phyloP scores from a whole-genome alignment of 192 early-diverging fungal genomes.

The Coemansia sp. region DNA sequence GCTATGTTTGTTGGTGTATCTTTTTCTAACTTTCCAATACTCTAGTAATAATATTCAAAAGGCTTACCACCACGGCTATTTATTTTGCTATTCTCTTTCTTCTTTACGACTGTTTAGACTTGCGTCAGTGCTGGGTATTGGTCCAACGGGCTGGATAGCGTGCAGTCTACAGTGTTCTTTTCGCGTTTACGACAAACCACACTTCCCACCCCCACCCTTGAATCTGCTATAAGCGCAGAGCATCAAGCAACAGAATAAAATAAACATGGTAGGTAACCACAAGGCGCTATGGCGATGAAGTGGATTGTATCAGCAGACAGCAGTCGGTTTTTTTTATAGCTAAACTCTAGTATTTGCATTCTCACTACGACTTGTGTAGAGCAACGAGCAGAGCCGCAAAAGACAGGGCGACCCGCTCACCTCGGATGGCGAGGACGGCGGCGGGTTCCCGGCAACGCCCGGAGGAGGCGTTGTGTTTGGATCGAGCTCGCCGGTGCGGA shows the following conservation, averaged over 20 bases:
- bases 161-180: no score
- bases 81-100: no score
- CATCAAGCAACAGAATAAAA: not conserved
- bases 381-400: slow-evolving; percentile 35
- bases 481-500: slow-evolving; percentile 41
- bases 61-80: no score
- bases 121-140: no score
- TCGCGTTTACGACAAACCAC: no score
- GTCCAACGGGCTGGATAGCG: no score
- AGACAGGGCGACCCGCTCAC: slow-evolving; percentile 45
- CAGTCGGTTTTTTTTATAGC: not conserved
- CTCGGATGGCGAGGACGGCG: slow-evolving; percentile 26
- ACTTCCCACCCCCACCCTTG: no score
- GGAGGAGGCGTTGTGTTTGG: slow-evolving; percentile 50
- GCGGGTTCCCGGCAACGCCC: slow-evolving; percentile 37
- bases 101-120: no score
- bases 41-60: no score
- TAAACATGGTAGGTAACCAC: not conserved
- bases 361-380: not conserved
- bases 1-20: no score
- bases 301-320: not conserved
- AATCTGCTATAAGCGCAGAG: no score
- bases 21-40: no score
- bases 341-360: not conserved
- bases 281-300: not conserved